Conservation (phyloP, 1,139 yeast species). For the Eremothecium sinecaudum region DNA sequence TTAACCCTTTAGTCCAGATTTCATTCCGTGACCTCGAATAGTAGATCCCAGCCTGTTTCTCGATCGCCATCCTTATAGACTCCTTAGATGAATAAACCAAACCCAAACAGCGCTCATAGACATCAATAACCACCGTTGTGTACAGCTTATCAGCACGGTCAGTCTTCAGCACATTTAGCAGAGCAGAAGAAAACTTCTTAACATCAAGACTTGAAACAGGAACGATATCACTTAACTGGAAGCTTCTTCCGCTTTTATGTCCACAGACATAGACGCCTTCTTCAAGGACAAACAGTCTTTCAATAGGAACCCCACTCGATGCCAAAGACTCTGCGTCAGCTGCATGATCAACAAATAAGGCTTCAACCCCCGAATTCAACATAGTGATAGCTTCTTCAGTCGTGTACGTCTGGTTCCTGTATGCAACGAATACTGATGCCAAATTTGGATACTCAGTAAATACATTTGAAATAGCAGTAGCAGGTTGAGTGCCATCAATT, state of each 20-base stretch:
- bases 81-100: conserved; percentile 81
- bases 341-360: conserved; percentile 38
- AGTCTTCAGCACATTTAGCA: conserved; percentile 53
- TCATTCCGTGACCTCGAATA: conserved; percentile 83
- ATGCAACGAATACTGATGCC: conserved; percentile 15
- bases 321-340: conserved; percentile 33
- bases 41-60: conserved; percentile 80
- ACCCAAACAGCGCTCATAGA: conserved; percentile 62
- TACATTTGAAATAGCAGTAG: conserved; percentile 14
- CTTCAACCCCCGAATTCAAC: conserved; percentile 58
- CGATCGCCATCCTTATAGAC: conserved; percentile 73
- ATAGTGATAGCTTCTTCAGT: conserved; percentile 45
- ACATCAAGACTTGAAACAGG: conserved; percentile 16
- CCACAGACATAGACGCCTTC: conserved; percentile 19
- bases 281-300: conserved; percentile 17
- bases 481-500: conserved; percentile 15
- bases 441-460: conserved; percentile 10
- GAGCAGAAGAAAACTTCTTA: conserved; percentile 39
- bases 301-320: conserved; percentile 48
- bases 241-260: conserved; percentile 43
- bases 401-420: conserved; percentile 10
- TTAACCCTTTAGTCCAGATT: conserved; percentile 92
- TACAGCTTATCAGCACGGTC: conserved; percentile 83
- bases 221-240: conserved; percentile 15
- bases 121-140: conserved; percentile 76